Evolutionary conservation across 2,329 filamentous ascomycete species (phyloP).

Genomic region (Epichloe brachyelytri): DNA sequence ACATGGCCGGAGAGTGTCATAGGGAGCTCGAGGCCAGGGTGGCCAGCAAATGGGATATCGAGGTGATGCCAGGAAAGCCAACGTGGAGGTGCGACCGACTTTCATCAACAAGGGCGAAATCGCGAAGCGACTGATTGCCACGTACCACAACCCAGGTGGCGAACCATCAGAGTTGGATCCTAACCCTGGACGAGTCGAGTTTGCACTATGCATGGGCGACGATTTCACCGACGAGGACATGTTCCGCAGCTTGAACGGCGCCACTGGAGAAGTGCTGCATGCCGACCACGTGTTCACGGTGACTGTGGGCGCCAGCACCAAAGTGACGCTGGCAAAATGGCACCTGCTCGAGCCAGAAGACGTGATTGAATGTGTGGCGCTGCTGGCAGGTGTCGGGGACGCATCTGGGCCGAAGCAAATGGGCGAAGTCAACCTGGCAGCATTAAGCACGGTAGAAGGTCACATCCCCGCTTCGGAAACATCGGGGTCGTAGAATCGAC

Average conservation of each 20-base stretch:
- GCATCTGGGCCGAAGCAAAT: slow-evolving; percentile 24
- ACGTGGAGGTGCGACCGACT: slow-evolving; percentile 88
- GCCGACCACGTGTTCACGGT: slow-evolving; percentile 70
- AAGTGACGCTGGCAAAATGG: slow-evolving; percentile 82
- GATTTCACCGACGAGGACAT: slow-evolving; percentile 97
- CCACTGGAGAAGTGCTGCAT: slow-evolving; percentile 39
- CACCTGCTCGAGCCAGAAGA: slow-evolving; percentile 81
- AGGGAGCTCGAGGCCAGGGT: slow-evolving; percentile 69
- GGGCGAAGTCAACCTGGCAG: slow-evolving; percentile 43
- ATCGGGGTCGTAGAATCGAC: background rate
- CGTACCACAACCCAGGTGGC: slow-evolving; percentile 46
- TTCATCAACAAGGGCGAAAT: slow-evolving; percentile 99
- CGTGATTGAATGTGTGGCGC: slow-evolving; percentile 57
- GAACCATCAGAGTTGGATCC: slow-evolving; percentile 30
- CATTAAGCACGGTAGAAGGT: slow-evolving; percentile 40
- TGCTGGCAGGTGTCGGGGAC: slow-evolving; percentile 37
- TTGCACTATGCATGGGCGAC: slow-evolving; percentile 83
- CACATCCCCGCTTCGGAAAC: slow-evolving; percentile 24
- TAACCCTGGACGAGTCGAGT: slow-evolving; percentile 51
- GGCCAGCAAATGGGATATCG: slow-evolving; percentile 71
- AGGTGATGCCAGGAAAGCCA: slow-evolving; percentile 95
- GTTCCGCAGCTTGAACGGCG: slow-evolving; percentile 67
- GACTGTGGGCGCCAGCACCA: slow-evolving; percentile 82
- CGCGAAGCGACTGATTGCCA: slow-evolving; percentile 65
- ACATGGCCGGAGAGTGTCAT: slow-evolving; percentile 70